Conservation (phyloP, 805 yeast genomes). For the Candida yuanshanica region DNA sequence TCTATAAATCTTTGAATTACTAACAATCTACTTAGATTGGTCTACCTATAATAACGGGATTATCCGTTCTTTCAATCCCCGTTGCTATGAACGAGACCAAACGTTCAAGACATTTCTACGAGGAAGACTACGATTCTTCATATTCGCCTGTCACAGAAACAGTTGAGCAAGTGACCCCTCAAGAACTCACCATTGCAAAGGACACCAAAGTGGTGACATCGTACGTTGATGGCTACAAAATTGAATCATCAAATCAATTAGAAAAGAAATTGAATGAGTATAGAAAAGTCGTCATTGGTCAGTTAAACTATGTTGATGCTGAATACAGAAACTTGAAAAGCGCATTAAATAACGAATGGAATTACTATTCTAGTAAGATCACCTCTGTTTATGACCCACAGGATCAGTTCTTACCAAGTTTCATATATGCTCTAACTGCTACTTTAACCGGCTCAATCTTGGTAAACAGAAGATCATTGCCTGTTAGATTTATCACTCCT, state of each 20-base stretch:
- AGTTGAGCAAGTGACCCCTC: slow-evolving; percentile 4
- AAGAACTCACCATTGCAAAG: slow-evolving; percentile 1
- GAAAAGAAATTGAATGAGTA: slow-evolving; percentile 14
- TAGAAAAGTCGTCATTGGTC: slow-evolving; percentile 13
- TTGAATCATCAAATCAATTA: slow-evolving; percentile 19
- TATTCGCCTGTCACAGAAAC: slow-evolving; percentile 4
- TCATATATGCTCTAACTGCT: slow-evolving; percentile 49
- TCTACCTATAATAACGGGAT: slow-evolving; percentile 15
- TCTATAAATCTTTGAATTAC: no score
- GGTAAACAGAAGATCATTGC: slow-evolving; percentile 40
- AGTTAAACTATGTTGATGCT: slow-evolving; percentile 17
- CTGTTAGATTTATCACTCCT: slow-evolving; percentile 48
- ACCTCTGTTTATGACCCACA: slow-evolving; percentile 22
- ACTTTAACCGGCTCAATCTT: slow-evolving; percentile 53
- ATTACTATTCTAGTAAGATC: slow-evolving; percentile 9
- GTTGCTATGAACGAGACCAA: slow-evolving; percentile 31
- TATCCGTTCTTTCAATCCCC: slow-evolving; percentile 28
- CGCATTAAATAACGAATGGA: slow-evolving; percentile 21
- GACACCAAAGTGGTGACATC: slow-evolving; percentile 11
- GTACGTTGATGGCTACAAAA: slow-evolving; percentile 22
- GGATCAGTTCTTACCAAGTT: slow-evolving; percentile 39
- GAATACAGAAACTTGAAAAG: slow-evolving; percentile 22
- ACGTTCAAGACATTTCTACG: slow-evolving; percentile 22
- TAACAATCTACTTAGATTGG: slow-evolving; percentile 11
- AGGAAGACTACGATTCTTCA: slow-evolving; percentile 14